A percentile compares a stretch with the other conserved stretches of the same genome.
Evolutionary conservation across 192 early-diverging fungal species (phyloP).

Genomic region (Backusella tuberculispora): DNA sequence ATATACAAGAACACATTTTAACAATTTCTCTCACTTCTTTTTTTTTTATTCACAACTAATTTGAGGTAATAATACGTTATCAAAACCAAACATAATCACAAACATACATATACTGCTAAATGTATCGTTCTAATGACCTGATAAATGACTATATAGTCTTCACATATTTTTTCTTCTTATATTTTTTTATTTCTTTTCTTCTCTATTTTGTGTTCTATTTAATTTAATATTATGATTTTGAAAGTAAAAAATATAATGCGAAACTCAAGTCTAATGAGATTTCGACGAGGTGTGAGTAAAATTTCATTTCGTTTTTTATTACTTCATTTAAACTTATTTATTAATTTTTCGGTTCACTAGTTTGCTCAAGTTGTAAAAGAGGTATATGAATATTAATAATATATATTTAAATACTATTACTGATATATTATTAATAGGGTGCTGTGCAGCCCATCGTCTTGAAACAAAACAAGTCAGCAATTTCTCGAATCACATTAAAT

Average conservation of each 20-base stretch:
- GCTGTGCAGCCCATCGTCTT: background rate
- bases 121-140: no score
- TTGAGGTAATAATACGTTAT: no score
- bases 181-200: no score
- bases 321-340: background rate
- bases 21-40: no score
- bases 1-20: no score
- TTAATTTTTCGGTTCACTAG: background rate
- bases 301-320: background rate
- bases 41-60: no score
- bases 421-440: background rate
- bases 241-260: background rate
- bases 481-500: slow-evolving; percentile 2
- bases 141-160: no score
- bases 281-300: background rate
- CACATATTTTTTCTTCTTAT: no score
- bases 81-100: no score
- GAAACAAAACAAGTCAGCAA: background rate
- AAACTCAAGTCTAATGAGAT: background rate
- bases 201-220: no score
- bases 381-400: background rate
- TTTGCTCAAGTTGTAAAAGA: background rate
- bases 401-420: background rate
- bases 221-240: background rate
- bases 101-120: no score